Conservation (phyloP, 108 stramenopile species). For the Cyclostephanos invisitatus region DNA sequence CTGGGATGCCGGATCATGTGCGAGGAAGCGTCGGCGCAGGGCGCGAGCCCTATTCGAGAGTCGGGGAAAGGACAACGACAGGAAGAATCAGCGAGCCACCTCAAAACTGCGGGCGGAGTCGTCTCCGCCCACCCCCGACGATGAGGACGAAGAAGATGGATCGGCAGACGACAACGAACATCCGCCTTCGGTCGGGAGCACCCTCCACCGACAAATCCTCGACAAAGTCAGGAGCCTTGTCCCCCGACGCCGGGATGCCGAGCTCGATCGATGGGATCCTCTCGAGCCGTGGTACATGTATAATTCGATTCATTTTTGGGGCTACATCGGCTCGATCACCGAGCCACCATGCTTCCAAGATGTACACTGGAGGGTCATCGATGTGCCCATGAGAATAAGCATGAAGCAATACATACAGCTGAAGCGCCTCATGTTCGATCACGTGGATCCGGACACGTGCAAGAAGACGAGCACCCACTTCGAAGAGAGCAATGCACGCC, state of each 20-base stretch:
- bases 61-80: not conserved
- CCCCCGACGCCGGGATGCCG: not conserved
- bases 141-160: not conserved
- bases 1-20: conserved; percentile 16
- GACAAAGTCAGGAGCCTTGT: not conserved
- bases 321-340: conserved; percentile 79
- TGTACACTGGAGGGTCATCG: conserved; percentile 78
- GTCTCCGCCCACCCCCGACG: not conserved
- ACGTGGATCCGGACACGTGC: conserved; percentile 65
- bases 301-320: conserved; percentile 40
- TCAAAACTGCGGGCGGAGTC: not conserved
- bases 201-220: conserved; percentile 3
- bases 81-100: not conserved
- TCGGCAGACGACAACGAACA: conserved; percentile 9
- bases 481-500: conserved; percentile 68
- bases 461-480: conserved; percentile 63
- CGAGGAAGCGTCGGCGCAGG: not conserved
- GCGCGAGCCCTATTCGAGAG: not conserved
- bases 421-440: conserved; percentile 68
- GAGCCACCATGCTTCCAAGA: conserved; percentile 82
- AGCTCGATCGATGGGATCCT: conserved; percentile 11
- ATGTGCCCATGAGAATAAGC: conserved; percentile 66
- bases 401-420: conserved; percentile 63
- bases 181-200: not conserved
- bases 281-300: conserved; percentile 19